Conservation (phyloP, 352 stramenopile species). For the Phytophthora capsici region DNA sequence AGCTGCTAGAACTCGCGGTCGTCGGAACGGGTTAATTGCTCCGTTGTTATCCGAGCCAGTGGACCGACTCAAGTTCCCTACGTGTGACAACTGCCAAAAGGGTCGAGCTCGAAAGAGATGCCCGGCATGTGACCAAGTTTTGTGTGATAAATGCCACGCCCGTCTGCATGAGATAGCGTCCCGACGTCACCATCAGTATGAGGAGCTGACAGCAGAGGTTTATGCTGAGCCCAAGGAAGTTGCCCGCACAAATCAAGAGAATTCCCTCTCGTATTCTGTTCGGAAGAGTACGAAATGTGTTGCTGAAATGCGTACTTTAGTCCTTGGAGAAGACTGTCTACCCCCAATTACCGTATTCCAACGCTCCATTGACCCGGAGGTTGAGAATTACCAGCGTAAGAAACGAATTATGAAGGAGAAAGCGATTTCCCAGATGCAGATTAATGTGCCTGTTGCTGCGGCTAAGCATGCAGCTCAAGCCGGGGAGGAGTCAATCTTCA, state of each 20-base stretch:
- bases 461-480: constrained; percentile 48
- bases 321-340: constrained; percentile 19
- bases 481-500: constrained; percentile 53
- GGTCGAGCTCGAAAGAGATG: constrained; percentile 57
- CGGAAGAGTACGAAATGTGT: constrained; percentile 39
- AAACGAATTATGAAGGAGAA: constrained; percentile 56
- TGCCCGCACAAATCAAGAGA: constrained; percentile 33
- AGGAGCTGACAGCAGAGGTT: constrained; percentile 44
- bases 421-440: constrained; percentile 58
- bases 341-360: no score
- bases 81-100: constrained; percentile 59
- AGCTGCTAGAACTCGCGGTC: constrained; percentile 36
- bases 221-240: constrained; percentile 37
- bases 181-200: constrained; percentile 56
- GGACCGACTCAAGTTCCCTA: constrained; percentile 49
- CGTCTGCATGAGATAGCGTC: constrained; percentile 61
- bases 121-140: constrained; percentile 56
- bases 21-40: constrained; percentile 68
- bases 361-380: constrained; percentile 39
- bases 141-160: constrained; percentile 70
- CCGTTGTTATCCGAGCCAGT: constrained; percentile 41
- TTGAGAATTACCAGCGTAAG: constrained; percentile 56
- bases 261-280: constrained; percentile 31
- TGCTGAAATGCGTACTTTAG: constrained; percentile 32
- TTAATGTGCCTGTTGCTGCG: constrained; percentile 54